Base-by-base conservation (phyloP, 345 rosid genomes). In the Cardamine chenopodiifolia region DNA sequence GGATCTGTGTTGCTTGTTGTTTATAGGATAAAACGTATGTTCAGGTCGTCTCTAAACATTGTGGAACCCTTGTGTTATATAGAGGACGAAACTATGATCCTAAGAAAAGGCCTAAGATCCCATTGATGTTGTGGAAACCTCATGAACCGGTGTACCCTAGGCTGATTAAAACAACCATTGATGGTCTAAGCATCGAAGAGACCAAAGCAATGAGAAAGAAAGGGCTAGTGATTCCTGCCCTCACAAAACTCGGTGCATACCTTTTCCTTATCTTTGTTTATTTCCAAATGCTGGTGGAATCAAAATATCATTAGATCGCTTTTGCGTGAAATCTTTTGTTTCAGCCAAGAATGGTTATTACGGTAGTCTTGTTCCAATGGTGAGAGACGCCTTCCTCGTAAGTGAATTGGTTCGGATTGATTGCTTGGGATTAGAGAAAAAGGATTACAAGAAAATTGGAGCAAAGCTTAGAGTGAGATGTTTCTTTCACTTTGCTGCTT, bases 71-170 rank as follows among this genome's bases (percentile, higher is more conserved):
- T 66, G 85, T 94, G 12, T 71, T 92, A 18, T 95, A 89, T 58
- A 82, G 97, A 85, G 97, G 99, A 50, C 82, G 96, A 62, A 88
- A 92, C 83, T 92, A 92, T 48, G 81, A 83, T 75, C 84, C 82
- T 61, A 89, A 80, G 87, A 87, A 85, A 83, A 87, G 93, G 78
- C 97, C 96, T 58, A 80, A 79, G 58, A 77, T 95, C 67, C 97
- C 97, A 10, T 68, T 95, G 66, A 89, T 92, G 97, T 73, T 95
- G 83, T 92, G 99, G 97, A 90, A 81, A 78, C 99, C 96, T 81
- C 96, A 90, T 40, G 97, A 95, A 75, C 99, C 97, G 0, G 80
- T 90, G 37, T 92, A 95, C 74, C 97, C 97, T 47, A 85, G 83
- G 84, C 62, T 95, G 75, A 90, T 95, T 73, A 92, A 89, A 72